Conservation (phyloP, 78 protist species). For the Neovahlkampfia damariscottae region DNA sequence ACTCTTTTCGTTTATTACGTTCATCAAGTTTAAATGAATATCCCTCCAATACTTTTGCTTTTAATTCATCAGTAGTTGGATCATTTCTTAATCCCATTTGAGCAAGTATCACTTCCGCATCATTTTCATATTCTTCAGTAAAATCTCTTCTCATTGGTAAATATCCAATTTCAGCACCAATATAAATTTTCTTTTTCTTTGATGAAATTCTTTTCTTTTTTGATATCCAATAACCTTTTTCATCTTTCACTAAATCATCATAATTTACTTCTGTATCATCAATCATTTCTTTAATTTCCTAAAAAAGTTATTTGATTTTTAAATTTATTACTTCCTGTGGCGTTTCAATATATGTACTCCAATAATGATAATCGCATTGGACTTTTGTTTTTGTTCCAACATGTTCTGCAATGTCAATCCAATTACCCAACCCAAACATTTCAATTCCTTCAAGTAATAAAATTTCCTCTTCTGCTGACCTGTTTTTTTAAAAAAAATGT, state of each 20-base stretch:
- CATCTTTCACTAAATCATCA: neutral
- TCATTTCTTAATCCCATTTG: neutral
- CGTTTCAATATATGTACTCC: conserved; percentile 6
- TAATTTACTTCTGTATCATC: neutral
- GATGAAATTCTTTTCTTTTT: neutral
- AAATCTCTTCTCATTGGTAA: conserved; percentile 3
- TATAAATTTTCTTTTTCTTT: neutral
- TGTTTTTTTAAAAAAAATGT: neutral
- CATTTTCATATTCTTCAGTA: conserved; percentile 11
- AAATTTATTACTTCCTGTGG: conserved; percentile 5
- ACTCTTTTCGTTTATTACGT: neutral
- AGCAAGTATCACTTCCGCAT: neutral
- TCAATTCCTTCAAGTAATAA: conserved; percentile 27
- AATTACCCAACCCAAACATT: conserved; percentile 23
- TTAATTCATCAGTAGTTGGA: neutral
- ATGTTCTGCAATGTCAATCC: conserved; percentile 24
- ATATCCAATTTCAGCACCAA: neutral
- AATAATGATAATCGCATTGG: conserved; percentile 31
- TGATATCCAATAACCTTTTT: neutral
- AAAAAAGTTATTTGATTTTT: neutral
- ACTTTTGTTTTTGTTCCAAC: conserved; percentile 26
- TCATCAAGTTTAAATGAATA: neutral
- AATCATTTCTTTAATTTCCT: neutral
- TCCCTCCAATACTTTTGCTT: neutral
- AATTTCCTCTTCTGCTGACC: conserved; percentile 27